phyloP scores from a whole-genome alignment of 257 asterid species.

The Forsythia viridissima region DNA sequence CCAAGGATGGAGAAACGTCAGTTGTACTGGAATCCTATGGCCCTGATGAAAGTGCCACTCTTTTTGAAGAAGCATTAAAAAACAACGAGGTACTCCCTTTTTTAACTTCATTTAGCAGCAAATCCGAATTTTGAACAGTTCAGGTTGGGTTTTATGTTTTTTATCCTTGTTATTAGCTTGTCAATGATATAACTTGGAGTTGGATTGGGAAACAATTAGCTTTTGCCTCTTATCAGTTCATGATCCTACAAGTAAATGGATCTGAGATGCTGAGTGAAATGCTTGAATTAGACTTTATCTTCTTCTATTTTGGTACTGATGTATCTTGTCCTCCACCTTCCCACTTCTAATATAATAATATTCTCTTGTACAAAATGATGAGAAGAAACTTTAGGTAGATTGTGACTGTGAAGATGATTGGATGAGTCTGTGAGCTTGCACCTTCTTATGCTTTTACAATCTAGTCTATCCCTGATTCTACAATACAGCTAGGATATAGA shows the following conservation, averaged over 20 bases:
- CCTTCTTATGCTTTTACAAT: background rate
- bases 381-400: background rate
- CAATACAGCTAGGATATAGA: background rate
- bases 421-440: background rate
- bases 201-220: background rate
- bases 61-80: slow-evolving; percentile 70
- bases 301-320: background rate
- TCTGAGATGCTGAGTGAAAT: background rate
- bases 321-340: background rate
- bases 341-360: background rate
- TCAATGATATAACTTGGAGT: slow-evolving; percentile 7
- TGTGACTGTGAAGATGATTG: background rate
- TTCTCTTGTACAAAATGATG: background rate
- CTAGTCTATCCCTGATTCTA: background rate
- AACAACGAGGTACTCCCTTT: slow-evolving; percentile 59
- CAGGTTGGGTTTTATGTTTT: background rate
- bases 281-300: background rate
- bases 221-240: background rate
- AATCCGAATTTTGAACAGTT: background rate
- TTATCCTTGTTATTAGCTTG: background rate
- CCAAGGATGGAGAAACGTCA: slow-evolving; percentile 50
- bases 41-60: slow-evolving; percentile 41
- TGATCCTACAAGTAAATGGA: background rate
- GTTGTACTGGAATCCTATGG: slow-evolving; percentile 53
- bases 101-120: slow-evolving; percentile 1